Percentiles rank a stretch among this genome's conserved stretches.
phyloP scores from a whole-genome alignment of 2,329 filamentous ascomycete genomes.

The Aureobasidium lini region DNA sequence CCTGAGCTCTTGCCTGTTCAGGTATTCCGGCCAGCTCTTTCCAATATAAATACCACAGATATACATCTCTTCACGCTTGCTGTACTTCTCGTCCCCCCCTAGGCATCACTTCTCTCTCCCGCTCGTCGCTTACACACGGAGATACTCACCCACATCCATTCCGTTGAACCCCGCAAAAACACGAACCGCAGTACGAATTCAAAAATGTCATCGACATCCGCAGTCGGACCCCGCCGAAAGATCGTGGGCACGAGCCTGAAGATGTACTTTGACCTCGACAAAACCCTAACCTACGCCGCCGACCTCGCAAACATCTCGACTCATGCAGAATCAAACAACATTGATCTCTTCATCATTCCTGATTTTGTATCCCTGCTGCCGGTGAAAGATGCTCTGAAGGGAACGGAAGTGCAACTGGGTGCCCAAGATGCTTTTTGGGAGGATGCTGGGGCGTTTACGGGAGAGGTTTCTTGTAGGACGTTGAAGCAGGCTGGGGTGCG shows the following conservation, averaged over 20 bases:
- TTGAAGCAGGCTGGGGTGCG: constrained; percentile 60
- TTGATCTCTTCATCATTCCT: constrained; percentile 71
- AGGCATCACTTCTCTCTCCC: background rate
- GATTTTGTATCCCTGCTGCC: constrained; percentile 64
- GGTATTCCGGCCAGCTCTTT: background rate
- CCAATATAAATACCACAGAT: background rate
- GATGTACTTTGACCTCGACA: constrained; percentile 67
- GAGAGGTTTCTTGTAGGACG: constrained; percentile 64
- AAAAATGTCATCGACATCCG: constrained; percentile 12
- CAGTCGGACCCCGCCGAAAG: constrained; percentile 38
- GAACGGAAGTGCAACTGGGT: constrained; percentile 54
- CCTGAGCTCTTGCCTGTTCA: background rate
- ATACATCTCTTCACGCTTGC: background rate
- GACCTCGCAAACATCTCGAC: constrained; percentile 37
- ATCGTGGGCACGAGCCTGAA: constrained; percentile 69
- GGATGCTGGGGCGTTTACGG: constrained; percentile 65
- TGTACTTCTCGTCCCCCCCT: background rate
- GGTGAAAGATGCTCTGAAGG: constrained; percentile 42
- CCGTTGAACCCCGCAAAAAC: constrained; percentile 8
- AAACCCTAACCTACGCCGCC: constrained; percentile 47
- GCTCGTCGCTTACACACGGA: background rate
- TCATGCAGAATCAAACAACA: constrained; percentile 47
- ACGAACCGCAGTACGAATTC: background rate
- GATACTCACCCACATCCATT: background rate
- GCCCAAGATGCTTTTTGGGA: constrained; percentile 71